Evolutionary conservation across 2,329 filamentous ascomycete genomes (phyloP).

Genomic region (Aspergillus phoenicis): DNA sequence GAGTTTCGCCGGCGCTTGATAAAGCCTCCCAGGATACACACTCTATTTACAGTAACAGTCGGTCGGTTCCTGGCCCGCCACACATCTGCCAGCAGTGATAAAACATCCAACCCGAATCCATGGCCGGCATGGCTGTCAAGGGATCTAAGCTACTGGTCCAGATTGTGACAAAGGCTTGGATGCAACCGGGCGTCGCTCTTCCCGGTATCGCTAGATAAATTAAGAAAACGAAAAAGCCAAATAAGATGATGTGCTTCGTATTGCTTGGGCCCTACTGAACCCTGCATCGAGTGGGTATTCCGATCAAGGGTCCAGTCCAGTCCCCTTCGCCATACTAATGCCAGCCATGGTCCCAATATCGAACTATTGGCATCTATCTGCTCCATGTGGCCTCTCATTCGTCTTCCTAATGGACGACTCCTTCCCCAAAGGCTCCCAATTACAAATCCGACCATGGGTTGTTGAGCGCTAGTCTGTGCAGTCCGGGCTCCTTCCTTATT

Average conservation of each 20-base stretch:
- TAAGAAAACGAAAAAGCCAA: neutral
- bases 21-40: neutral
- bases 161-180: neutral
- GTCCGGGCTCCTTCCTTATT: slow-evolving; percentile 10
- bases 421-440: neutral
- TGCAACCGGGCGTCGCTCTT: neutral
- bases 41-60: neutral
- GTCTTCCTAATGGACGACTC: neutral
- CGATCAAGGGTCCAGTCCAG: neutral
- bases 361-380: neutral
- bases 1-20: neutral
- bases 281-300: slow-evolving; percentile 4
- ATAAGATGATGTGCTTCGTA: neutral
- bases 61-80: neutral
- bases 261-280: slow-evolving; percentile 4
- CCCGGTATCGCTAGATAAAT: neutral
- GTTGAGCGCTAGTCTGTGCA: neutral
- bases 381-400: neutral
- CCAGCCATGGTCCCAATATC: slow-evolving; percentile 1
- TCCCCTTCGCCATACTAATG: neutral
- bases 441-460: neutral
- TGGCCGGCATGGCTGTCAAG: no score
- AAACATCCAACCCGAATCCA: no score
- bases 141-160: neutral
- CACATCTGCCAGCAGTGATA: no score